Evolutionary conservation across 2,329 filamentous ascomycete species (phyloP), one percentile per base, ranked within the genome.

Genomic region (Penicillium griseofulvum): DNA sequence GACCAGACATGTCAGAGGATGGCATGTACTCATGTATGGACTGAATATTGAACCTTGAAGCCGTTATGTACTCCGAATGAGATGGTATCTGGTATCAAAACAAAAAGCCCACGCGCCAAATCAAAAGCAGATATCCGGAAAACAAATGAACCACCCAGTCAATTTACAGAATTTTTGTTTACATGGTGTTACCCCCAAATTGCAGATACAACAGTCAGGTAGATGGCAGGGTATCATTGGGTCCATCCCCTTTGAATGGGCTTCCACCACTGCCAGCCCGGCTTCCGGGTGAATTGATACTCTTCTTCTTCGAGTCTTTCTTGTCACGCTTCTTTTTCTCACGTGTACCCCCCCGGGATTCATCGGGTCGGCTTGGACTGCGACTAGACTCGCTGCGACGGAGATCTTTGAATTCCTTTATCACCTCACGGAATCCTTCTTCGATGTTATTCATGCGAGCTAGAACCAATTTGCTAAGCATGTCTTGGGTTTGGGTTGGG

Each of bases 361-460:
- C 68, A 39, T 69, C 69, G 4, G 59, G 54, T 28, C 61, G 61
- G 39, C 64, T 70, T 26, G 65, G 65, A 26, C 68, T 70, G 16
- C 66, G 67, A 44, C 65, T 70, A 1, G 65, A 66, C 26, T 71
- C 59, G 71, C 73, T 73, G 78, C 83, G 70, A 83, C 75, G 59
- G 22, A 76, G 63, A 49, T 85, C 84, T 58, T 89, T 85, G 71
- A 96, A 87, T 71, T 94, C 90, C 59, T 84, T 85, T 54, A 91
- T 83, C n/a, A 96, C 87, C 56, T 96, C 90, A 2, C 88, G 83
- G 71, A 97, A 93, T 14, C 91, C 88, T 73, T 96, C 91, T 71
- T 97, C 92, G 2, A 97, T 80, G 8, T 88, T 93, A 71, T 94
- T 94, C 91, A 97, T 97, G 33, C 91, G 81, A 9, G 91, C 90